Base-by-base conservation (phyloP, 75 land plant genomes). In the Sequoia sempervirens region DNA sequence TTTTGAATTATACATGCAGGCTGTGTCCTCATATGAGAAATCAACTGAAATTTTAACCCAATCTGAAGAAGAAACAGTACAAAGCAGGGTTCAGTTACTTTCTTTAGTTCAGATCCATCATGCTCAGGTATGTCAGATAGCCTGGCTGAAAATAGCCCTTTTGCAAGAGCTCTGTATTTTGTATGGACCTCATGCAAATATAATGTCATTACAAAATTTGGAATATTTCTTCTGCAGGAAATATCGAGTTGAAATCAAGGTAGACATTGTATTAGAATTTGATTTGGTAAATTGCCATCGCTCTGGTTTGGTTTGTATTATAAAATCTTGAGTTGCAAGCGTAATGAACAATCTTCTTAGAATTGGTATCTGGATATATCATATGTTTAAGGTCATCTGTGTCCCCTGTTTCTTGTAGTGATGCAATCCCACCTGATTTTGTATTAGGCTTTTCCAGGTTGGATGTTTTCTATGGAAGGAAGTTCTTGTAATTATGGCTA, bases 31-130 rank as follows among this genome's bases (percentile, higher is more conserved):
- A 85, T 95, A 89, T 89, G 93, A 94, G 83, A 94, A 94, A 74
- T 91, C 97, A 82, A 83, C 84, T 74, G 96, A 95, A 81, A 90
- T 94, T 26, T 81, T 95, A 52, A 86, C 85, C 47, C 88, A 85
- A 30, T 75, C 84, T 61, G 97, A 95, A 52, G 94, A 88, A 73
- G 97, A 94, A 80, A 81, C 89, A 81, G 82, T 84, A 5, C 88
- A 87, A 73, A 87, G 84, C 37, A 90, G 97, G 83, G 88, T 89
- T 28, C 91, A 94, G 56, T 90, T 95, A 45, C 92, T 94, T 32
- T 90, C 96, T 32, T 40, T 90, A 45, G 94, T 95, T 74, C 92
- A 90, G 81, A 86, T 88, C 70, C 94, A 95, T 75, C 97, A 91
- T 83, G 93, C 97, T 52, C 96, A 94, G 93, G 97, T 95, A 64